phyloP scores from a whole-genome alignment of 352 stramenopile genomes.

The Phytophthora sojae region DNA sequence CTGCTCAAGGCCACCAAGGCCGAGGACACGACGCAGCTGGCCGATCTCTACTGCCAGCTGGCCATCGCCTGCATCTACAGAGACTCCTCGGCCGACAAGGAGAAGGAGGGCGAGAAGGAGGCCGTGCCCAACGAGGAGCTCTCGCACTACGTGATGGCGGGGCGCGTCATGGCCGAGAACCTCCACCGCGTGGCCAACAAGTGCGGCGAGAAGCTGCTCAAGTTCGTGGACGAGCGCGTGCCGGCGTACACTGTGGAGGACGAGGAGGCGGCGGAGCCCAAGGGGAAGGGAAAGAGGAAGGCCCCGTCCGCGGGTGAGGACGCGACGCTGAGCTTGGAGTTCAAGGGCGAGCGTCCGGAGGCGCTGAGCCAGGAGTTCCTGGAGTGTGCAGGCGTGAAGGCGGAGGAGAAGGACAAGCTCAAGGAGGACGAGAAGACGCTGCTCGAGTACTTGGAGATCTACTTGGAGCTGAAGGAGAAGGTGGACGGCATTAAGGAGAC shows the following conservation, averaged over 20 bases:
- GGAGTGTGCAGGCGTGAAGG: conserved; percentile 44
- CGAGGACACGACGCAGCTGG: conserved; percentile 79
- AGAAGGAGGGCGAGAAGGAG: conserved; percentile 33
- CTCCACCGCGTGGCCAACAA: conserved; percentile 63
- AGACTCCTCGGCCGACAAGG: conserved; percentile 40
- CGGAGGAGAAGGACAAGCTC: conserved; percentile 24
- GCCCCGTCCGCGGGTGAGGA: conserved; percentile 17
- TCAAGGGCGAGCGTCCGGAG: conserved; percentile 60
- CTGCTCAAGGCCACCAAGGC: conserved; percentile 71
- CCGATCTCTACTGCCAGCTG: conserved; percentile 85
- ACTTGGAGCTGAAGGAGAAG: conserved; percentile 88
- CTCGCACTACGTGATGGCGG: conserved; percentile 85
- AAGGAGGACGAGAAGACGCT: conserved; percentile 53
- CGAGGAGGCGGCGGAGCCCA: conserved; percentile 26
- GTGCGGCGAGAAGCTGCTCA: conserved; percentile 50
- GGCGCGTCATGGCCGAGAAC: conserved; percentile 84
- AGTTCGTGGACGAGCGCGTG: conserved; percentile 63
- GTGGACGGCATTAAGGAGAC: conserved; percentile 82
- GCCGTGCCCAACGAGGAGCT: conserved; percentile 54
- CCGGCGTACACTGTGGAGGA: conserved; percentile 49
- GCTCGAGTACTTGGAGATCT: conserved; percentile 88
- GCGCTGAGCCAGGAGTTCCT: conserved; percentile 68
- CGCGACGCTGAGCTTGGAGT: conserved; percentile 45
- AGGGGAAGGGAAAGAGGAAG: conserved; percentile 83
- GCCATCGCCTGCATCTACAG: conserved; percentile 89